Conservation (phyloP, 306 rosid genomes). For the Cucurbita maxima region DNA sequence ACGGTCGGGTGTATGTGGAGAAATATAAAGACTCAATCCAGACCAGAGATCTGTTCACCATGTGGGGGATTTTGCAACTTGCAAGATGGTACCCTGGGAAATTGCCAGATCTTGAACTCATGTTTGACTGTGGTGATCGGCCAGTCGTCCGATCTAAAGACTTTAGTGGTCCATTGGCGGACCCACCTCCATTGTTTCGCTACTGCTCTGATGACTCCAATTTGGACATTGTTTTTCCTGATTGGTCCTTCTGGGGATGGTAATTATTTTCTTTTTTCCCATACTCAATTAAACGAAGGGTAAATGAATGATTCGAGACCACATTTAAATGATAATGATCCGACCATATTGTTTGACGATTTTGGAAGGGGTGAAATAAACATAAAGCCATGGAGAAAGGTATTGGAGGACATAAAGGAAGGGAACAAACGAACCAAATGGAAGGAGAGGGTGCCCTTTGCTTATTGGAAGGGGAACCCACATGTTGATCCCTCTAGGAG, state of each 20-base stretch:
- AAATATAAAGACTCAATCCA: conserved; percentile 42
- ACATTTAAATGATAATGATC: too few species aligned
- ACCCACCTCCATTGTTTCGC: conserved; percentile 53
- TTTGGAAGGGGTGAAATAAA: conserved; percentile 60
- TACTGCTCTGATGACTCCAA: conserved; percentile 41
- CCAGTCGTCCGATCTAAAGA: conserved; percentile 27
- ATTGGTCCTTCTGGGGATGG: conserved; percentile 99
- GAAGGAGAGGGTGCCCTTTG: conserved; percentile 67
- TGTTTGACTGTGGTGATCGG: conserved; percentile 67
- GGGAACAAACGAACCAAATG: conserved; percentile 55
- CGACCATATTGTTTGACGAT: too few species aligned
- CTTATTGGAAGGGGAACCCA: conserved; percentile 90
- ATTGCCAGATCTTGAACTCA: conserved; percentile 59
- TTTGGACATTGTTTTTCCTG: conserved; percentile 72
- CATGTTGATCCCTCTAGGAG: conserved; percentile 33
- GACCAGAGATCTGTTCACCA: conserved; percentile 50
- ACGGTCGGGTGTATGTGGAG: conserved; percentile 49
- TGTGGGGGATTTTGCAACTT: conserved; percentile 75
- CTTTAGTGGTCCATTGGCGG: conserved; percentile 16
- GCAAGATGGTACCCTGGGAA: conserved; percentile 45
- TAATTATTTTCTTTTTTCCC: conserved; percentile 1
- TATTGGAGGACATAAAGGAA: conserved; percentile 35
- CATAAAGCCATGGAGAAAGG: conserved; percentile 57
- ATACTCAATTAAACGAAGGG: too few species aligned
- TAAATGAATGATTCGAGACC: too few species aligned